phyloP scores from a whole-genome alignment of 2,329 filamentous ascomycete genomes.

The Fusarium napiforme region DNA sequence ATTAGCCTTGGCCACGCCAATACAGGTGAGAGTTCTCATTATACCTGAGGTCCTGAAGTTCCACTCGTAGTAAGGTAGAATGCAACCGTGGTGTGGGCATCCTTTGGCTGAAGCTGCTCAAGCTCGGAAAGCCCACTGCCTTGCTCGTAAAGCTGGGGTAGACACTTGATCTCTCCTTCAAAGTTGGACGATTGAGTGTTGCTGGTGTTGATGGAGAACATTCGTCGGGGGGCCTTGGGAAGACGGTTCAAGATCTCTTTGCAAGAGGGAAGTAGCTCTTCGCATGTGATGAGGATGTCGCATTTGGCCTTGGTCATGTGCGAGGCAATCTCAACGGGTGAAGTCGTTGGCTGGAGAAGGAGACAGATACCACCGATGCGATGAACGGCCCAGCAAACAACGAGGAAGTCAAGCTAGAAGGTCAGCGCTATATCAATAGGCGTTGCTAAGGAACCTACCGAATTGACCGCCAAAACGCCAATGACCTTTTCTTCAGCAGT shows the following conservation, averaged over 20 bases:
- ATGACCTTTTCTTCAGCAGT: neutral
- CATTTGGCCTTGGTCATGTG: neutral
- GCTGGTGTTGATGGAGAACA: neutral
- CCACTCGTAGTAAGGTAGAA: neutral
- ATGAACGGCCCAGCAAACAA: neutral
- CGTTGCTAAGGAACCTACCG: neutral
- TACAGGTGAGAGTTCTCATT: too few relatives aligned
- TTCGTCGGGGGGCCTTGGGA: fast-evolving
- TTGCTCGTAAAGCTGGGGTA: neutral
- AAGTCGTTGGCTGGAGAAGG: neutral
- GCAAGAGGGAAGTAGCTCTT: neutral
- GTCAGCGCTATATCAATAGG: too few relatives aligned
- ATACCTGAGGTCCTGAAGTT: neutral
- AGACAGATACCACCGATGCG: neutral
- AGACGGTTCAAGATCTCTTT: neutral
- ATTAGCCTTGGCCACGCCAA: too few relatives aligned
- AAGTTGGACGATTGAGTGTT: neutral
- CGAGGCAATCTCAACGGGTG: neutral
- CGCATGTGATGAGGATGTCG: neutral
- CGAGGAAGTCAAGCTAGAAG: neutral
- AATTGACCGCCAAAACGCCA: neutral
- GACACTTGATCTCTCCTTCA: neutral
- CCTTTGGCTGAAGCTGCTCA: neutral
- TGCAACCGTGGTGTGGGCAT: neutral
- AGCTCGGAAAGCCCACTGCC: neutral